Evolutionary conservation across 352 stramenopile species (phyloP).

Genomic region (Phytophthora macrochlamydospora): DNA sequence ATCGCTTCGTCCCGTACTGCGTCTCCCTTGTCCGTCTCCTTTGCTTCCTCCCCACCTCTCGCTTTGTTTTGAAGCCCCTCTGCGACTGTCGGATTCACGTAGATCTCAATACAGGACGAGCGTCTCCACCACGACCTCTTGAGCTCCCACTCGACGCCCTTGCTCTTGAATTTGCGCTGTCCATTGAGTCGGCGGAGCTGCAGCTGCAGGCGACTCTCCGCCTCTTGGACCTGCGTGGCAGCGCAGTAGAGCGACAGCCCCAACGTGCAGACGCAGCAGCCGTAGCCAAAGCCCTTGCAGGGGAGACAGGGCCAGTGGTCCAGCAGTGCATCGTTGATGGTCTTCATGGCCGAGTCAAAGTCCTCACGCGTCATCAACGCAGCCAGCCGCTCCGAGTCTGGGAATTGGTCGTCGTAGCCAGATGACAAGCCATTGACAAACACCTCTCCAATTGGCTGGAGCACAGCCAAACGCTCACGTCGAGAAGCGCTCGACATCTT

Average conservation of each 20-base stretch:
- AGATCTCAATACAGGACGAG: constrained; percentile 75
- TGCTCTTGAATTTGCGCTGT: constrained; percentile 59
- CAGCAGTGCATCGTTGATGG: constrained; percentile 82
- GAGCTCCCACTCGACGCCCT: constrained; percentile 68
- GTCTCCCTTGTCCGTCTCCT: too few relatives aligned
- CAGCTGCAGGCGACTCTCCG: constrained; percentile 62
- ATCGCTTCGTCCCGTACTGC: too few relatives aligned
- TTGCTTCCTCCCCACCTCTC: too few relatives aligned
- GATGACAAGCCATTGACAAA: constrained; percentile 84
- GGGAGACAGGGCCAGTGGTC: constrained; percentile 88
- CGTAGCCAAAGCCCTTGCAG: constrained; percentile 79
- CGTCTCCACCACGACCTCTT: constrained; percentile 73
- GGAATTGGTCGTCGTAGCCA: constrained; percentile 79
- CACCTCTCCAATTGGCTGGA: constrained; percentile 69
- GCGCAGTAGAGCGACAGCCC: constrained; percentile 86
- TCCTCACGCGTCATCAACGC: constrained; percentile 65
- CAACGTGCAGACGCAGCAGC: constrained; percentile 83
- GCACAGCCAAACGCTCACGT: constrained; percentile 44
- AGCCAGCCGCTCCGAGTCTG: constrained; percentile 41
- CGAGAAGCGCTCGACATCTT: constrained; percentile 22
- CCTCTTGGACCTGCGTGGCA: constrained; percentile 71
- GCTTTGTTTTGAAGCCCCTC: neutral
- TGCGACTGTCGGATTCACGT: neutral
- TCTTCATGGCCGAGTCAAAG: constrained; percentile 62
- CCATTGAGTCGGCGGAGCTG: constrained; percentile 79